These are phyloP conservation scores for Diutina neorugosa DNA, from an alignment of 1,139 yeast species.

Conservation along the genomic window DNA sequence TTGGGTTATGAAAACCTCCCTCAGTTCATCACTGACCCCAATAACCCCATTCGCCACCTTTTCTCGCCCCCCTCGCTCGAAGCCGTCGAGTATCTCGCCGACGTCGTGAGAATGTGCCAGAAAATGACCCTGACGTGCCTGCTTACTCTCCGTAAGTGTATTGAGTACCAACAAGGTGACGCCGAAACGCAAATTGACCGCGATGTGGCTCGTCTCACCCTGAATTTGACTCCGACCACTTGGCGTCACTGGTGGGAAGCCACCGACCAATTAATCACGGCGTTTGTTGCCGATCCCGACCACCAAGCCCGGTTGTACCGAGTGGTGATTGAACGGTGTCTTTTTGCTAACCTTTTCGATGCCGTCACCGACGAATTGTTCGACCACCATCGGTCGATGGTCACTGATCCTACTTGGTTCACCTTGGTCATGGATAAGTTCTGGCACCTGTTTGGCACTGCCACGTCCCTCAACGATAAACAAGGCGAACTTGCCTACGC, in stretches of 20 bases:
- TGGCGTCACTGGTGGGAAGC: slow-evolving; percentile 1
- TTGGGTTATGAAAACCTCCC: background rate
- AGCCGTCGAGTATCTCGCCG: background rate
- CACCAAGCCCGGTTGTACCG: slow-evolving; percentile 8
- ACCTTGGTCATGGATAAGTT: slow-evolving; percentile 24
- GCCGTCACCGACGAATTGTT: slow-evolving; percentile 13
- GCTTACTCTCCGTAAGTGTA: background rate
- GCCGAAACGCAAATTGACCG: background rate
- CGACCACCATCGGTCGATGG: slow-evolving; percentile 10
- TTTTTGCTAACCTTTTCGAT: slow-evolving; percentile 25
- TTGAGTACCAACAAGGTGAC: background rate
- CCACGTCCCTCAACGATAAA: slow-evolving; percentile 36
- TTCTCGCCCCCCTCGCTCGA: background rate
- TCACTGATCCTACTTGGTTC: slow-evolving; percentile 6
- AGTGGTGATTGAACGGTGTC: slow-evolving; percentile 25
- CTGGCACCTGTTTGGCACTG: slow-evolving; percentile 42
- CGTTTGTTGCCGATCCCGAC: background rate
- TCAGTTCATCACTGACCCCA: background rate
- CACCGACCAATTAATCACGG: background rate
- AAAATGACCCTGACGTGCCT: background rate
- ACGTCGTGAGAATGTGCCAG: background rate
- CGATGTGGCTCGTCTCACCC: background rate
- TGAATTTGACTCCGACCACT: background rate
- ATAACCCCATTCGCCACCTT: background rate
- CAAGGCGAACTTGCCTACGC: slow-evolving; percentile 36